A percentile compares a stretch with the other conserved stretches of the same genome.
These are phyloP conservation scores for Hypoxylon fuscum DNA, from an alignment of 495 filamentous ascomycete species.

Conservation along the genomic window DNA sequence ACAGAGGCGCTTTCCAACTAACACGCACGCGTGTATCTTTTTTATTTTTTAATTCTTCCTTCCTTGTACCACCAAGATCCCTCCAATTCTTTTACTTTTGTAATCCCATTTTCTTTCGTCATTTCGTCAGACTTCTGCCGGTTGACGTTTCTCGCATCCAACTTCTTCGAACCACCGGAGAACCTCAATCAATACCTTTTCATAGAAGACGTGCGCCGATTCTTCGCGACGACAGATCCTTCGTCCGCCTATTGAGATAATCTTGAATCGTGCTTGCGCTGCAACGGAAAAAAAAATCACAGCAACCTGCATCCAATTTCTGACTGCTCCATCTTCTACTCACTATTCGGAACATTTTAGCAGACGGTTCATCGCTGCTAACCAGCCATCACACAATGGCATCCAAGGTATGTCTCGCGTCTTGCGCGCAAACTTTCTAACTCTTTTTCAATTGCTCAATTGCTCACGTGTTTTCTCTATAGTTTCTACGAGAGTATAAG, in stretches of 20 bases:
- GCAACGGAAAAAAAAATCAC: conserved; percentile 13
- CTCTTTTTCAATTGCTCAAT: not conserved
- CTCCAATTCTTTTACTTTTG: conserved; percentile 16
- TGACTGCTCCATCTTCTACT: conserved; percentile 1
- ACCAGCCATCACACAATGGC: conserved; percentile 50
- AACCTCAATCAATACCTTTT: no score
- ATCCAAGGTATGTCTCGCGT: conserved; percentile 51
- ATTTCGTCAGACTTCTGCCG: conserved; percentile 7
- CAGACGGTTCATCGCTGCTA: conserved; percentile 18
- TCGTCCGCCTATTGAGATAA: conserved; percentile 29
- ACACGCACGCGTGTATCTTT: conserved; percentile 19
- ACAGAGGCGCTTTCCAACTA: conserved; percentile 11
- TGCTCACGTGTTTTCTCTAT: conserved; percentile 26
- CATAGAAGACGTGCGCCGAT: no score
- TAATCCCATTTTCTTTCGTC: conserved; percentile 22
- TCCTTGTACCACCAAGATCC: conserved; percentile 26
- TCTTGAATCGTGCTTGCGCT: conserved; percentile 19
- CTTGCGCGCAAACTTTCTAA: not conserved
- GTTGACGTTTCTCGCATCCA: conserved; percentile 9
- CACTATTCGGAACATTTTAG: not conserved
- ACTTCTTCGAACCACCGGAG: no score
- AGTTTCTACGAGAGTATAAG: conserved; percentile 99
- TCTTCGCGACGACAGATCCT: conserved; percentile 21
- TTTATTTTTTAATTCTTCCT: conserved; percentile 16
- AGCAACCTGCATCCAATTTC: no score